Percentiles rank a stretch among this genome's conserved stretches.
Evolutionary conservation across 2,329 filamentous ascomycete species (phyloP).

Genomic region (Colletotrichum sublineola): DNA sequence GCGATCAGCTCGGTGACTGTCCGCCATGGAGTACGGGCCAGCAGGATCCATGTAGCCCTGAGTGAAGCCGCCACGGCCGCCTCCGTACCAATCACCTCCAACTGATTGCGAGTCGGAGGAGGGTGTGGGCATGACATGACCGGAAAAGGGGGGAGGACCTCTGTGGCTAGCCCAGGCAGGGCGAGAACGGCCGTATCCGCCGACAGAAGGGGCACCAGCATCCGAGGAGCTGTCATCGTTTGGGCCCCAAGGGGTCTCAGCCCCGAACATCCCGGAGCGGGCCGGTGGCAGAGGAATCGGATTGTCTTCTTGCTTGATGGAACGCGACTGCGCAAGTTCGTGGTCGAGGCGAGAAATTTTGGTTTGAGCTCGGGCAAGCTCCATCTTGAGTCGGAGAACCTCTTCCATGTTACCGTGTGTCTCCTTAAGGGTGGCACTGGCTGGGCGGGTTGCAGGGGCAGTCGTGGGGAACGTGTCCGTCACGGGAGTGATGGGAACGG

Average conservation of each 20-base stretch:
- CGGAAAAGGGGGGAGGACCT: conserved; percentile 49
- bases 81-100: conserved; percentile 60
- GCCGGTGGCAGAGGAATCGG: conserved; percentile 11
- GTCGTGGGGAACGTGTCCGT: conserved; percentile 66
- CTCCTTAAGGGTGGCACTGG: conserved; percentile 64
- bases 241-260: conserved; percentile 64
- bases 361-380: conserved; percentile 78
- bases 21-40: conserved; percentile 52
- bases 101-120: conserved; percentile 51
- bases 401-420: conserved; percentile 64
- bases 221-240: conserved; percentile 70
- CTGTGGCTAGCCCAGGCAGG: conserved; percentile 69
- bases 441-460: conserved; percentile 64
- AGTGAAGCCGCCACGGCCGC: conserved; percentile 55
- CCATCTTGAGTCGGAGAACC: conserved; percentile 75
- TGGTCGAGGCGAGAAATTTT: conserved; percentile 79
- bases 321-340: conserved; percentile 75
- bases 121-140: conserved; percentile 47
- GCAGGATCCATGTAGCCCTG: conserved; percentile 57
- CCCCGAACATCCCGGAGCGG: conserved; percentile 19
- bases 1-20: conserved; percentile 61
- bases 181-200: conserved; percentile 66
- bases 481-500: conserved; percentile 73
- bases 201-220: conserved; percentile 66
- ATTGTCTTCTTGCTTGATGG: conserved; percentile 66